Evolutionary conservation across 768 basidiomycete genomes (phyloP).

Genomic region (Collybia nuda): DNA sequence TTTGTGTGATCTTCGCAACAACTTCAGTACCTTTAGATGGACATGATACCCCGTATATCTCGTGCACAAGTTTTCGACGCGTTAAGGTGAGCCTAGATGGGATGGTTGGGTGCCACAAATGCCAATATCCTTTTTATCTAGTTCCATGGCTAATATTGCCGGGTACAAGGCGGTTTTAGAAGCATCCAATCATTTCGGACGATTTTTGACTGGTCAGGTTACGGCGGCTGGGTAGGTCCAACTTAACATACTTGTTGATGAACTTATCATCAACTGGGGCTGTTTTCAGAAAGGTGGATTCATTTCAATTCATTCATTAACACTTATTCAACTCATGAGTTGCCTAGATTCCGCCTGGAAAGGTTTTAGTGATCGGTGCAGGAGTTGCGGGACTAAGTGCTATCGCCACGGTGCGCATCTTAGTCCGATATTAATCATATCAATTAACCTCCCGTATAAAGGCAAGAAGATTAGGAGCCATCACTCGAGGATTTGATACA

Average conservation of each 20-base stretch:
- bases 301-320: not conserved
- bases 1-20: not conserved
- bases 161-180: conserved; percentile 92
- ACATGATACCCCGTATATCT: conserved; percentile 89
- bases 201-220: conserved; percentile 88
- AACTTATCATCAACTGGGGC: conserved; percentile 1
- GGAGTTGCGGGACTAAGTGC: conserved; percentile 90
- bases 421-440: not conserved
- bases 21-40: conserved; percentile 51
- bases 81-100: conserved; percentile 53
- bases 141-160: conserved; percentile 94
- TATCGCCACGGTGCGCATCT: conserved; percentile 66
- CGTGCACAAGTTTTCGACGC: conserved; percentile 90
- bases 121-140: conserved; percentile 24
- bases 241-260: not conserved
- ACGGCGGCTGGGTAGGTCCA: conserved; percentile 80
- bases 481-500: conserved; percentile 88
- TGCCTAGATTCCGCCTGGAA: conserved; percentile 76
- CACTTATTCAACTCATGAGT: not conserved
- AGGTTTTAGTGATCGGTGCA: conserved; percentile 85
- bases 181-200: conserved; percentile 86
- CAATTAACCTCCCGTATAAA: conserved; percentile 20
- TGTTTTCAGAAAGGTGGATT: not conserved
- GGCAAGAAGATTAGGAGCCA: conserved; percentile 83
- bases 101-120: not conserved